Base-by-base conservation (phyloP, 495 filamentous ascomycete genomes). In the Eremomyces bilateralis region DNA sequence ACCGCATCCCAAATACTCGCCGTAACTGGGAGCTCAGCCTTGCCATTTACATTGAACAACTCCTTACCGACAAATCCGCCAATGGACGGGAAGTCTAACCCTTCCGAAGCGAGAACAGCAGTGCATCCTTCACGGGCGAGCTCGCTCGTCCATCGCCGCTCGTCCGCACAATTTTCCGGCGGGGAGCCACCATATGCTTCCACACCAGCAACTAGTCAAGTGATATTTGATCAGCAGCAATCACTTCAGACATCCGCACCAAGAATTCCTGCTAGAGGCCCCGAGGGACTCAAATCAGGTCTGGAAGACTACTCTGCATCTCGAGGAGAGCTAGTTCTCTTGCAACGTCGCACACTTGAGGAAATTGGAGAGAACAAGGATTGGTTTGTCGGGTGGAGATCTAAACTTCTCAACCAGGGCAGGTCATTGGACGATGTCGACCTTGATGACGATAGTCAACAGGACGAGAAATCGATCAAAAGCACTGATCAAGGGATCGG, bases 371-470 rank as follows among this genome's bases (percentile, higher is more conserved):
- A 63, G 44, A 66, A 71, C 33, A 58, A 69, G 20, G 76, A 73
- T 5, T 94, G 85, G 84, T 61, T 58, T 8, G 65, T 77, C 36
- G 80, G 74, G 4, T 90, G 81, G 81, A 60, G n/a, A n/a, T n/a
- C n/a, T n/a, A n/a, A n/a, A n/a, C n/a, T n/a, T n/a, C n/a, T n/a
- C n/a, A n/a, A n/a, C n/a, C n/a, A n/a, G n/a, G n/a, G n/a, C n/a
- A n/a, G n/a, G n/a, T n/a, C n/a, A n/a, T n/a, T n/a, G n/a, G n/a
- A n/a, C n/a, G n/a, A n/a, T n/a, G n/a, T n/a, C n/a, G n/a, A n/a
- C n/a, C n/a, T n/a, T n/a, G n/a, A n/a, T n/a, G n/a, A n/a, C n/a
- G n/a, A n/a, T n/a, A n/a, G n/a, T n/a, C n/a, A n/a, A n/a, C n/a
- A n/a, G n/a, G n/a, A n/a, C n/a, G n/a, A n/a, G n/a, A n/a, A n/a